A percentile compares a stretch with the other conserved stretches of the same genome.
Conservation (phyloP, 1,284 basidiomycete genomes). For the Melanopsichium pennsylvanicum region DNA sequence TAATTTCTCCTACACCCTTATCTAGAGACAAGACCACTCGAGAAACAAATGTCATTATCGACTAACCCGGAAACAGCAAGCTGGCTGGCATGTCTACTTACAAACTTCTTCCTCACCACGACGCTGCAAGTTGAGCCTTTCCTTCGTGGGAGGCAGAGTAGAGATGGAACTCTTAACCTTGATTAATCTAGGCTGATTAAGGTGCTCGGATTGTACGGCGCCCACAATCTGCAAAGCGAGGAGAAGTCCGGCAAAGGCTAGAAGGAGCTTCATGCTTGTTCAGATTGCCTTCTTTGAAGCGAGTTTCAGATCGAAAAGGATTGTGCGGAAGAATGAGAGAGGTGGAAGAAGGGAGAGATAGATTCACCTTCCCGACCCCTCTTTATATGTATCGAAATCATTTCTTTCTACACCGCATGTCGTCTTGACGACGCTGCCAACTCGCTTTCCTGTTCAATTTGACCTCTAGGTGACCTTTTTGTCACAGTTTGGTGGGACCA, state of each 20-base stretch:
- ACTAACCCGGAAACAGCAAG: too few relatives aligned
- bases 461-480: constrained; percentile 1
- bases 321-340: too few relatives aligned
- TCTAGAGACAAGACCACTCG: too few relatives aligned
- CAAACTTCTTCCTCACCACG: background rate
- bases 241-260: constrained; percentile 1
- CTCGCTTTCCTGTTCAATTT: background rate
- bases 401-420: constrained; percentile 4
- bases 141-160: too few relatives aligned
- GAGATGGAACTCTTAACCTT: constrained; percentile 8
- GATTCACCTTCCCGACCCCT: background rate
- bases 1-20: too few relatives aligned
- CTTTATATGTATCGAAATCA: background rate
- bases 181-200: constrained; percentile 6
- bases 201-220: constrained; percentile 1
- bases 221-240: constrained; percentile 12
- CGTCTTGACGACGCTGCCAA: constrained; percentile 14
- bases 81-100: background rate
- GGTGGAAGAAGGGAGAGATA: background rate
- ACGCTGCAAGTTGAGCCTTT: background rate
- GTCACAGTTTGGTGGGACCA: constrained; percentile 1
- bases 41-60: too few relatives aligned
- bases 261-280: constrained; percentile 12
- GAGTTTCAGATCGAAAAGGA: too few relatives aligned
- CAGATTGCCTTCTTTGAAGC: too few relatives aligned